Conservation (phyloP, 2,329 filamentous ascomycete species). For the Hymenoscyphus albidus region DNA sequence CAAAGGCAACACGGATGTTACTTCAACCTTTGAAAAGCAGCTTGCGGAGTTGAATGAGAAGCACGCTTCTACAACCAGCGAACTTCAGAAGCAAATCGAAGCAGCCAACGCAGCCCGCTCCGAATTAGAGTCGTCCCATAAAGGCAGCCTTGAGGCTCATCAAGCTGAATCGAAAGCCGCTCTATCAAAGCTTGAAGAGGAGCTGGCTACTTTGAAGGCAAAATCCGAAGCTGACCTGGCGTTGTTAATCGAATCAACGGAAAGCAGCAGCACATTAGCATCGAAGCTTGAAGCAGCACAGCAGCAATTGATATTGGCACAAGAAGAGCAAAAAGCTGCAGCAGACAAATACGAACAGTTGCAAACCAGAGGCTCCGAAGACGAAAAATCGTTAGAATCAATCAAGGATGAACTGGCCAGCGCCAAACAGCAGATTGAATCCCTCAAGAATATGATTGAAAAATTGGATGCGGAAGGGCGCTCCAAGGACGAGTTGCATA, state of each 20-base stretch:
- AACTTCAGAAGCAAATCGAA: constrained; percentile 54
- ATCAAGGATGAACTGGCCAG: constrained; percentile 31
- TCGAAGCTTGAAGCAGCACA: constrained; percentile 41
- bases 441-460: constrained; percentile 47
- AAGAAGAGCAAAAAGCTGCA: constrained; percentile 30
- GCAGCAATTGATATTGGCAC: constrained; percentile 41
- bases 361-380: constrained; percentile 41
- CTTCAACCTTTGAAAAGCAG: constrained; percentile 45
- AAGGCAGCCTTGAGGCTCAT: constrained; percentile 44
- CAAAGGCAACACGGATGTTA: constrained; percentile 43
- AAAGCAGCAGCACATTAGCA: constrained; percentile 49
- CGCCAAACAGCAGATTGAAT: constrained; percentile 44
- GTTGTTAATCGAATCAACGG: constrained; percentile 20
- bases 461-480: constrained; percentile 43
- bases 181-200: constrained; percentile 48
- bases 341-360: constrained; percentile 37
- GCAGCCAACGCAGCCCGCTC: constrained; percentile 47
- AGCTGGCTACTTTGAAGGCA: constrained; percentile 49
- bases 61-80: constrained; percentile 46
- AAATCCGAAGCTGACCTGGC: constrained; percentile 38
- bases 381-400: constrained; percentile 43
- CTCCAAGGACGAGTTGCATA: constrained; percentile 31
- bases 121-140: constrained; percentile 44
- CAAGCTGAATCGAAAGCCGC: constrained; percentile 43
- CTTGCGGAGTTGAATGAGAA: constrained; percentile 47